phyloP scores from a whole-genome alignment of 768 basidiomycete genomes.

The Russula lepida region DNA sequence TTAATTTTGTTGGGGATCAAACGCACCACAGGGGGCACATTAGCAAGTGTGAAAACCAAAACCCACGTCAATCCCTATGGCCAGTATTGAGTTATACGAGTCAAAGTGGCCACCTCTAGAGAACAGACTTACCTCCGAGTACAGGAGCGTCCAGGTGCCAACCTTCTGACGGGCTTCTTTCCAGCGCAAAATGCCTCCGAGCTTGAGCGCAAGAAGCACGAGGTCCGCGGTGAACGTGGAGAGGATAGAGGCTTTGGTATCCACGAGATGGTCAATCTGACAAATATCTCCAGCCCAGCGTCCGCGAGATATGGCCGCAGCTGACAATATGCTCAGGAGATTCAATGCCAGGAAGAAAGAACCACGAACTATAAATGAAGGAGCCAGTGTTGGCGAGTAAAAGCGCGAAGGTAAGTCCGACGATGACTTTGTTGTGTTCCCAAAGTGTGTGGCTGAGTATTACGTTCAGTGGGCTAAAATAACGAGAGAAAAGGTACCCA shows the following conservation, averaged over 20 bases:
- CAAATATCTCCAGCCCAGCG: not conserved
- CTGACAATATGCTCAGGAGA: not conserved
- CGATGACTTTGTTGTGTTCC: not conserved
- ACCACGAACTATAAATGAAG: not conserved
- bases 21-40: not conserved
- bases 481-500: not conserved
- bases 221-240: not conserved
- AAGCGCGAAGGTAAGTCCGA: not conserved
- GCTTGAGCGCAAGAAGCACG: not conserved
- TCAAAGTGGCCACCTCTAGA: not conserved
- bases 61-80: not conserved
- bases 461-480: not conserved
- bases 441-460: conserved; percentile 2
- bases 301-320: not conserved
- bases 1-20: not conserved
- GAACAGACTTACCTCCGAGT: not conserved
- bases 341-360: not conserved
- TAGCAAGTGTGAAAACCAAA: not conserved
- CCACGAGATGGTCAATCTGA: not conserved
- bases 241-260: not conserved
- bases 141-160: not conserved
- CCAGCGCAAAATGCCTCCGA: conserved; percentile 5
- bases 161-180: not conserved
- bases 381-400: not conserved
- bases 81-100: not conserved